These are phyloP conservation scores for Citrus inodora DNA, from an alignment of 345 rosid genomes.

Conservation along the genomic window DNA sequence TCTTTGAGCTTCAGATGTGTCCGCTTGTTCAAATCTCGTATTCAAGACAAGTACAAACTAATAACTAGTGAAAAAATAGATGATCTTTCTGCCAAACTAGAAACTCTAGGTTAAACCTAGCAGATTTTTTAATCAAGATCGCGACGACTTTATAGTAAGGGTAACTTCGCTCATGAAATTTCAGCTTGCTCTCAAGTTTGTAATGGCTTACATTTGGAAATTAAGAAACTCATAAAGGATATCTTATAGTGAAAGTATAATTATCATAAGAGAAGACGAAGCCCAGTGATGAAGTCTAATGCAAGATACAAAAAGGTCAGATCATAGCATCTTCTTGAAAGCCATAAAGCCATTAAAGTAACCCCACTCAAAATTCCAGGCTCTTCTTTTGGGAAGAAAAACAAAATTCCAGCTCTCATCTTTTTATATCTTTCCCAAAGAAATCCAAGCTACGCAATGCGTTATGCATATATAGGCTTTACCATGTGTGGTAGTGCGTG, in stretches of 20 bases:
- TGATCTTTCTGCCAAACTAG: background rate
- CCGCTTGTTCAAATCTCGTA: background rate
- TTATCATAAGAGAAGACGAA: background rate
- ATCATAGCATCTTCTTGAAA: background rate
- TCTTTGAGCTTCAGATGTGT: too few relatives aligned
- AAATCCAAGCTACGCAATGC: background rate
- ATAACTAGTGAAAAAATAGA: background rate
- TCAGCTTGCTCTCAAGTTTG: too few relatives aligned
- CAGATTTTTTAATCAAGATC: background rate
- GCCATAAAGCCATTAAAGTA: background rate
- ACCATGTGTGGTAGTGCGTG: background rate
- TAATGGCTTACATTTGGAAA: background rate
- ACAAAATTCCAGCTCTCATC: background rate
- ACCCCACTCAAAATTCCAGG: background rate
- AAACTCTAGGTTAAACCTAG: background rate
- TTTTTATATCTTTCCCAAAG: background rate
- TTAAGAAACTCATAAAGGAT: background rate
- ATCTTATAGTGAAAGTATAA: too few relatives aligned
- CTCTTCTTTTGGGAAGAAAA: too few relatives aligned
- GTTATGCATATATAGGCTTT: background rate
- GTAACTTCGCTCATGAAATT: background rate
- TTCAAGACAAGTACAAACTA: background rate
- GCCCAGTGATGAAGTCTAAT: background rate
- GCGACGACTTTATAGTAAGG: background rate
- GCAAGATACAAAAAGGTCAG: background rate